Evolutionary conservation across 495 filamentous ascomycete genomes (phyloP).

Genomic region (Neurospora tetraspora): DNA sequence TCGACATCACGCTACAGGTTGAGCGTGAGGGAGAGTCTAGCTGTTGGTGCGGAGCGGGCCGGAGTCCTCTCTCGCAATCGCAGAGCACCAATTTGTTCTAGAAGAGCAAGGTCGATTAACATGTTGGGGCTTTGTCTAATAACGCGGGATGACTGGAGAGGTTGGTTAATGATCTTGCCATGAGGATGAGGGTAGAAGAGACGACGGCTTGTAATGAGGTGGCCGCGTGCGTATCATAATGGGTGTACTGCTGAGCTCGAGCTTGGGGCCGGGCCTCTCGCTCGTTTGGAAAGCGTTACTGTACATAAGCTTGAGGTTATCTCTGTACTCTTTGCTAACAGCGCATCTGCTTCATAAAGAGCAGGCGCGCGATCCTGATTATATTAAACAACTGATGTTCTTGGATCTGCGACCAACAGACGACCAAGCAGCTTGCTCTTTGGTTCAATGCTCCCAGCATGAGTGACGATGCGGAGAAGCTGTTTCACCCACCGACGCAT

Average conservation of each 20-base stretch:
- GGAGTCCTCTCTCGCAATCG: slow-evolving; percentile 19
- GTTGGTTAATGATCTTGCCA: neutral
- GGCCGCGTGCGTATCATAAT: neutral
- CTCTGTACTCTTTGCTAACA: neutral
- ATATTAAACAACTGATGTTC: neutral
- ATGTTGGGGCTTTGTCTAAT: neutral
- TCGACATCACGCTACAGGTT: slow-evolving; percentile 65
- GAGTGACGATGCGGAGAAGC: neutral
- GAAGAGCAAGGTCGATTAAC: neutral
- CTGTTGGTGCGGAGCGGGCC: slow-evolving; percentile 65
- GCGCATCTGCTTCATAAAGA: neutral
- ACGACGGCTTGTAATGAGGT: neutral
- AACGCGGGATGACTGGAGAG: neutral
- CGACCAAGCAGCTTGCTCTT: neutral
- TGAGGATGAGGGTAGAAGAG: neutral
- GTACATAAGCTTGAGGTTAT: neutral
- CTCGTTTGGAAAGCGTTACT: neutral
- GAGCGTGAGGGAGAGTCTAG: slow-evolving; percentile 65
- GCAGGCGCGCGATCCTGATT: neutral
- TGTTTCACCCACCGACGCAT: neutral
- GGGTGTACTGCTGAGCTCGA: neutral
- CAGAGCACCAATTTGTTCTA: slow-evolving; percentile 19
- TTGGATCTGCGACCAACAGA: neutral
- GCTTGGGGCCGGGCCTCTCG: neutral
- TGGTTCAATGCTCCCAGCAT: neutral